These are phyloP conservation scores for Leucogyrophana mollusca DNA, from an alignment of 768 basidiomycete genomes.

Conservation along the genomic window DNA sequence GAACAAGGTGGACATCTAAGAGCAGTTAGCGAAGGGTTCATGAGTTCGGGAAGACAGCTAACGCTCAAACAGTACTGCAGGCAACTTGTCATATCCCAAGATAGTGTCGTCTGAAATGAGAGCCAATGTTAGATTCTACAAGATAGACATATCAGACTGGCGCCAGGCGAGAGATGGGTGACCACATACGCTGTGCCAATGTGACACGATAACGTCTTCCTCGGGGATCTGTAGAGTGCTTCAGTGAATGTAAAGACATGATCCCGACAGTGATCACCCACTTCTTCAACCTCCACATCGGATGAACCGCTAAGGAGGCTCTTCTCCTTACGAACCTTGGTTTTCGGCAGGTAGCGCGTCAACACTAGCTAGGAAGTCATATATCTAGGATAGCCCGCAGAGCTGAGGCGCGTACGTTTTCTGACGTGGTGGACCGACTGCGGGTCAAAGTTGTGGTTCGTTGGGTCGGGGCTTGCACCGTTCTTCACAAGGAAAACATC, in stretches of 20 bases:
- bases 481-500: constrained; percentile 75
- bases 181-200: constrained; percentile 73
- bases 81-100: constrained; percentile 53
- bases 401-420: constrained; percentile 54
- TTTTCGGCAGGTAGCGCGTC: constrained; percentile 77
- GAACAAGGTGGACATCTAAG: constrained; percentile 64
- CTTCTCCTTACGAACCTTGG: constrained; percentile 78
- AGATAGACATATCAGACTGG: constrained; percentile 1
- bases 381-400: constrained; percentile 3
- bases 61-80: constrained; percentile 65
- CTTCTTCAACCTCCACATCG: constrained; percentile 48
- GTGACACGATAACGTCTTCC: constrained; percentile 67
- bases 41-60: constrained; percentile 25
- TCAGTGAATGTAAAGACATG: constrained; percentile 9
- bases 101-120: constrained; percentile 70
- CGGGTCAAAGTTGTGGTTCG: constrained; percentile 49
- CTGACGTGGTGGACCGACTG: constrained; percentile 66
- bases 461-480: constrained; percentile 64
- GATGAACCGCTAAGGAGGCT: constrained; percentile 60
- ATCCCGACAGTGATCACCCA: constrained; percentile 28
- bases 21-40: constrained; percentile 13
- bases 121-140: constrained; percentile 83
- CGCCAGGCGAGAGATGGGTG: background rate
- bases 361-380: constrained; percentile 50
- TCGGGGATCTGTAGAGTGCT: constrained; percentile 16